A percentile compares a stretch with the other conserved stretches of the same genome.
These are phyloP conservation scores for Blakeslea trispora DNA, from an alignment of 371 early-diverging fungal genomes.

Conservation along the genomic window DNA sequence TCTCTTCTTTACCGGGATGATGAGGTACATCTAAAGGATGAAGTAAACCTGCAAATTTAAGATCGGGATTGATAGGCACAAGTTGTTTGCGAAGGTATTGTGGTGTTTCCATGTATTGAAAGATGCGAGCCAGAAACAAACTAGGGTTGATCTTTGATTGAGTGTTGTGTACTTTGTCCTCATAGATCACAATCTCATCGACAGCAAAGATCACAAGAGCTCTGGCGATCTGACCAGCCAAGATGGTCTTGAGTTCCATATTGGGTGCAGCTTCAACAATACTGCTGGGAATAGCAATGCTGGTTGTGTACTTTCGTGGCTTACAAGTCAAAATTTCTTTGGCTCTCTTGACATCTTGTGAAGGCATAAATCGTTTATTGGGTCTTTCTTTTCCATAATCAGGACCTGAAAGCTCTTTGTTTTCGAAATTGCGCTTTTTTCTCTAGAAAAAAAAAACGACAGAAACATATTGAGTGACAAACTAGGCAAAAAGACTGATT, in stretches of 20 bases:
- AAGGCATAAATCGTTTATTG: constrained; percentile 20
- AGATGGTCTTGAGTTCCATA: constrained; percentile 70
- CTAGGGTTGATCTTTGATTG: constrained; percentile 54
- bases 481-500: background rate
- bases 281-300: constrained; percentile 71
- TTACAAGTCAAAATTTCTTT: constrained; percentile 27
- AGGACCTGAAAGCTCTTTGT: constrained; percentile 54
- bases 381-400: constrained; percentile 45
- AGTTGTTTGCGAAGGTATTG: constrained; percentile 69
- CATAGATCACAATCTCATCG: constrained; percentile 74
- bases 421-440: constrained; percentile 45
- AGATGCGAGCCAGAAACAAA: constrained; percentile 62
- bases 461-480: background rate
- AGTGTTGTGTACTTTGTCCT: constrained; percentile 44
- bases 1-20: constrained; percentile 66
- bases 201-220: constrained; percentile 63
- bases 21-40: constrained; percentile 75
- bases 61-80: constrained; percentile 71
- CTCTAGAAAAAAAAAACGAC: constrained; percentile 6
- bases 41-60: constrained; percentile 71
- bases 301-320: constrained; percentile 62
- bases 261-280: constrained; percentile 72
- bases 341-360: constrained; percentile 22
- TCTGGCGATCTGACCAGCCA: constrained; percentile 77
- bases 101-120: constrained; percentile 73